A percentile compares a stretch with the other conserved stretches of the same genome.
phyloP scores from a whole-genome alignment of 2,329 filamentous ascomycete genomes.

The Xylariaceae sp. region DNA sequence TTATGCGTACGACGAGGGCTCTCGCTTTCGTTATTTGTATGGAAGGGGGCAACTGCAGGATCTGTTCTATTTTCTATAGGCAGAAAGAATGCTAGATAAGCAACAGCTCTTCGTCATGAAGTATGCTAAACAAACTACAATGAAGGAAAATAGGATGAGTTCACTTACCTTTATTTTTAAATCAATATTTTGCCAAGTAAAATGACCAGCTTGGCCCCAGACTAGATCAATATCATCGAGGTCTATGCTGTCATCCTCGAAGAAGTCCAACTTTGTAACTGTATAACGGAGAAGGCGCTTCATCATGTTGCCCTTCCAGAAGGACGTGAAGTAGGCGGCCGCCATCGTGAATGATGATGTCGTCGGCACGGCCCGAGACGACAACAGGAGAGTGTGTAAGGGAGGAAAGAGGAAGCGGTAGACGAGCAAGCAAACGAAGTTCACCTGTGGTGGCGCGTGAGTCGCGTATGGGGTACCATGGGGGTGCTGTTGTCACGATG shows the following conservation, averaged over 20 bases:
- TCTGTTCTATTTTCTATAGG: constrained; percentile 68
- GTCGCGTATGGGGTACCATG: constrained; percentile 23
- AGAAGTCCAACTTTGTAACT: constrained; percentile 74
- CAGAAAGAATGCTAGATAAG: constrained; percentile 23
- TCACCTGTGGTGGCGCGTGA: constrained; percentile 21
- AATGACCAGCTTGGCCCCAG: constrained; percentile 73
- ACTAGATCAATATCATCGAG: constrained; percentile 81
- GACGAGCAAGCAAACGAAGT: constrained; percentile 2
- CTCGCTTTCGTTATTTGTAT: constrained; percentile 71
- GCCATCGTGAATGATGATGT: constrained; percentile 2
- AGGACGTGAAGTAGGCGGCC: constrained; percentile 67
- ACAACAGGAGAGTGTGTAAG: constrained; percentile 1
- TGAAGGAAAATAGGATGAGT: no score
- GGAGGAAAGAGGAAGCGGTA: constrained; percentile 2
- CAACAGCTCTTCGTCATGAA: constrained; percentile 3
- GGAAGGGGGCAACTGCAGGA: constrained; percentile 69
- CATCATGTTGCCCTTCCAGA: constrained; percentile 69
- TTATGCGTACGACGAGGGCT: constrained; percentile 72
- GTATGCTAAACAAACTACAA: no score
- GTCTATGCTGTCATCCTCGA: constrained; percentile 84
- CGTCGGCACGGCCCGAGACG: background rate
- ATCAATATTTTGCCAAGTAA: constrained; percentile 84
- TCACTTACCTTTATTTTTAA: constrained; percentile 67
- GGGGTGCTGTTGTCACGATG: constrained; percentile 24
- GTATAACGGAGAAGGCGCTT: constrained; percentile 86